Evolutionary conservation across 2,329 filamentous ascomycete species (phyloP).

Genomic region (Penicillium sclerotiorum): DNA sequence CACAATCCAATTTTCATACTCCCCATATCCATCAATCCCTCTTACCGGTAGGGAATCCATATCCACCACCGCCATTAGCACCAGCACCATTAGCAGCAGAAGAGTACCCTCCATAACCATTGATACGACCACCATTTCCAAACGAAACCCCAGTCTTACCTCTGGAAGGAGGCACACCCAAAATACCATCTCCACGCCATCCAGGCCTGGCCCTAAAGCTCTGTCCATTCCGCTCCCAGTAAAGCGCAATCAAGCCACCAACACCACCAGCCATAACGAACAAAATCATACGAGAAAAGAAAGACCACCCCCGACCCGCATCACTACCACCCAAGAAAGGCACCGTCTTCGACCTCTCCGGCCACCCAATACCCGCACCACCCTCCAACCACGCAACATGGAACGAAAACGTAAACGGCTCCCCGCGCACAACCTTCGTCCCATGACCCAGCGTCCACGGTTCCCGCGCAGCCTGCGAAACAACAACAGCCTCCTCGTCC

Average conservation of each 20-base stretch:
- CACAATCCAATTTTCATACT: not conserved
- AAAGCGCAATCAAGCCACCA: slow-evolving; percentile 39
- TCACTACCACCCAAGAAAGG: slow-evolving; percentile 18
- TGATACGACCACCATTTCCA: slow-evolving; percentile 55
- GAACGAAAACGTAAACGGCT: slow-evolving; percentile 76
- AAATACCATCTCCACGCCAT: slow-evolving; percentile 51
- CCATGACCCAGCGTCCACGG: slow-evolving; percentile 53
- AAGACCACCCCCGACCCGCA: slow-evolving; percentile 12
- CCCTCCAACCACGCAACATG: slow-evolving; percentile 72
- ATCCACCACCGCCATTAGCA: slow-evolving; percentile 12
- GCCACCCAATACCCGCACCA: slow-evolving; percentile 41
- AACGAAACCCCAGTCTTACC: slow-evolving; percentile 56
- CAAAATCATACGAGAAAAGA: slow-evolving; percentile 38
- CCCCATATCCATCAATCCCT: slow-evolving; percentile 38
- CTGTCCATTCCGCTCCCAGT: slow-evolving; percentile 38
- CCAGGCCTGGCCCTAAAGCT: slow-evolving; percentile 23
- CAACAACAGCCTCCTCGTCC: slow-evolving; percentile 49
- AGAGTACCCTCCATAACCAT: slow-evolving; percentile 61
- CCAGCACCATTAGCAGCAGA: slow-evolving; percentile 34
- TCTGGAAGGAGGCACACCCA: slow-evolving; percentile 48
- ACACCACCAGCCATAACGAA: slow-evolving; percentile 40
- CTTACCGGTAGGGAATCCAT: slow-evolving; percentile 40
- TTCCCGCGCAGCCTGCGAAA: slow-evolving; percentile 47
- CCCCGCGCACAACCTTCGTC: slow-evolving; percentile 78
- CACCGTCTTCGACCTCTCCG: slow-evolving; percentile 19